phyloP scores from a whole-genome alignment of 495 filamentous ascomycete species.

The Immersiella caudata region DNA sequence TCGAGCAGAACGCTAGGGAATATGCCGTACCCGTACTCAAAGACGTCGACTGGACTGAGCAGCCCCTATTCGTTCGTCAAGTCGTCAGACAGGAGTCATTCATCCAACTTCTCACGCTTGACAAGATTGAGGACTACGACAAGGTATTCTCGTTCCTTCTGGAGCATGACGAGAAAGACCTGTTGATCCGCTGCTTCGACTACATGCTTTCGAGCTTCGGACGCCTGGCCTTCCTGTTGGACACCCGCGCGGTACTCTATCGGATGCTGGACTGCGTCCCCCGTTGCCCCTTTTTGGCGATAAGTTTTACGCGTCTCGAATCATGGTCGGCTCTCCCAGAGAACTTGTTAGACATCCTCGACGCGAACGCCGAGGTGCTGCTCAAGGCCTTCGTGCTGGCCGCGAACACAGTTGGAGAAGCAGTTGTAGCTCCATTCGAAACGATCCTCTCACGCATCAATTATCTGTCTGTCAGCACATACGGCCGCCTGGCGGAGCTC shows the following conservation, averaged over 20 bases:
- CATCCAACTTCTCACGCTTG: slow-evolving; percentile 28
- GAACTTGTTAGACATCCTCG: no score
- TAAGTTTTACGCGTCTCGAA: no score
- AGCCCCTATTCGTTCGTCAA: slow-evolving; percentile 32
- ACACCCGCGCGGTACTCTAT: background rate
- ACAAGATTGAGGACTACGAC: slow-evolving; percentile 24
- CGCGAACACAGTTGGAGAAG: slow-evolving; percentile 38
- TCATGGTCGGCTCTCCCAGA: no score
- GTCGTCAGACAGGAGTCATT: slow-evolving; percentile 39
- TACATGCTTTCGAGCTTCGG: slow-evolving; percentile 29
- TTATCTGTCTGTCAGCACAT: slow-evolving; percentile 33
- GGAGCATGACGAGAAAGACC: slow-evolving; percentile 31
- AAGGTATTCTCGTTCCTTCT: slow-evolving; percentile 39
- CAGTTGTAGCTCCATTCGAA: slow-evolving; percentile 46
- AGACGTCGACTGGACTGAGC: slow-evolving; percentile 36
- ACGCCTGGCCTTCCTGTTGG: background rate
- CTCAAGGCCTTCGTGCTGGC: slow-evolving; percentile 38
- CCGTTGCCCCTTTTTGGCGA: background rate
- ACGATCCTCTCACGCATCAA: slow-evolving; percentile 36
- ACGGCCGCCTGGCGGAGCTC: slow-evolving; percentile 42
- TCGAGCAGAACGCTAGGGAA: slow-evolving; percentile 43
- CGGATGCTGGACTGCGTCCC: background rate
- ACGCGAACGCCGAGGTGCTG: slow-evolving; percentile 28
- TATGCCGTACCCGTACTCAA: slow-evolving; percentile 43
- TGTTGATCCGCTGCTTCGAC: slow-evolving; percentile 31